These are phyloP conservation scores for Penicillium frequentans DNA, from an alignment of 2,329 filamentous ascomycete genomes.

Conservation along the genomic window DNA sequence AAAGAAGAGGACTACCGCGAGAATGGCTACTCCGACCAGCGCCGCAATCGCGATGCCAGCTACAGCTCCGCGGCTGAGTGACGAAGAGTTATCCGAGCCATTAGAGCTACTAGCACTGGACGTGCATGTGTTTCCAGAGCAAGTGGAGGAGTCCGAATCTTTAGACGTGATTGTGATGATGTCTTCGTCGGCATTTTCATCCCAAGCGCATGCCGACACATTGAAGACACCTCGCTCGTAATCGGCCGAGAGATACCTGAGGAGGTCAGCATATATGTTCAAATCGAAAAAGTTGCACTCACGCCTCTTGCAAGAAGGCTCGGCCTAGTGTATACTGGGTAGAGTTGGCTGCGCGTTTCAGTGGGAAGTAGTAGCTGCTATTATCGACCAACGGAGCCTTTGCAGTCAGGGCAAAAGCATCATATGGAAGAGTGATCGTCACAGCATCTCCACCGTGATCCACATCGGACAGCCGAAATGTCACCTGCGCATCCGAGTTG, in stretches of 20 bases:
- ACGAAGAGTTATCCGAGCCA: background rate
- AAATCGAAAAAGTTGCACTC: background rate
- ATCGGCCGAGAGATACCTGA: constrained; percentile 54
- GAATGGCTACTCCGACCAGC: constrained; percentile 8
- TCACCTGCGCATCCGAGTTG: constrained; percentile 53
- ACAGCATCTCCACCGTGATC: constrained; percentile 14
- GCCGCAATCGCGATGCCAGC: constrained; percentile 18
- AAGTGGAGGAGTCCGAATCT: constrained; percentile 1
- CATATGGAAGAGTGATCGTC: constrained; percentile 34
- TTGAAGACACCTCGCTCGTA: constrained; percentile 58
- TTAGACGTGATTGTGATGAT: constrained; percentile 13
- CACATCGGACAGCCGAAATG: constrained; percentile 57
- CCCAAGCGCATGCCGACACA: constrained; percentile 40
- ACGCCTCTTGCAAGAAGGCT: constrained; percentile 68
- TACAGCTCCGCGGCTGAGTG: constrained; percentile 12
- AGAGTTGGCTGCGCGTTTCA: constrained; percentile 57
- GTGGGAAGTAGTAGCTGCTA: constrained; percentile 62
- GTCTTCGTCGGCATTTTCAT: constrained; percentile 8
- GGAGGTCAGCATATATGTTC: constrained; percentile 13
- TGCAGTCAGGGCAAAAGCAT: constrained; percentile 50
- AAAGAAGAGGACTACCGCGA: constrained; percentile 10
- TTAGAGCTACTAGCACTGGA: background rate
- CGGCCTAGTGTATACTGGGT: constrained; percentile 64
- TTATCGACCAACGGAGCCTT: constrained; percentile 51
- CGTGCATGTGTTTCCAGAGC: constrained; percentile 3